These are phyloP conservation scores for Tetrapisispora iriomotensis DNA, from an alignment of 805 yeast genomes.

Conservation along the genomic window DNA sequence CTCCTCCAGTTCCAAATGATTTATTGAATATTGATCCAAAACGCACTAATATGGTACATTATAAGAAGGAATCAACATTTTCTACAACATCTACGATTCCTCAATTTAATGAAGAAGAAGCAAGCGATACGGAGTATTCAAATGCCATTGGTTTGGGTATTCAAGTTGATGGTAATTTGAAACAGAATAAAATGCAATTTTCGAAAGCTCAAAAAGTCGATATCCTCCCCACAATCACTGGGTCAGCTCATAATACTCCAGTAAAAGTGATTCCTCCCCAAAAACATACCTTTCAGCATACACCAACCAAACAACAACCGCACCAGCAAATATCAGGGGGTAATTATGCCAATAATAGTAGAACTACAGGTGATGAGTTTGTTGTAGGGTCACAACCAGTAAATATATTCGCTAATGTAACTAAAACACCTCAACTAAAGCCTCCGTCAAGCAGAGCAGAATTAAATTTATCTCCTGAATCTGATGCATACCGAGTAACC, in stretches of 20 bases:
- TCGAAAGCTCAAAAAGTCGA: constrained; percentile 13
- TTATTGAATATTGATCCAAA: not conserved
- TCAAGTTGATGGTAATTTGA: constrained; percentile 3
- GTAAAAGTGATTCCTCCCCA: constrained; percentile 10
- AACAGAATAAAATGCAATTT: not conserved
- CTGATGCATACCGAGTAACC: not conserved
- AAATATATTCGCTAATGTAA: constrained; percentile 6
- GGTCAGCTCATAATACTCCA: constrained; percentile 24
- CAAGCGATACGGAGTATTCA: constrained; percentile 7
- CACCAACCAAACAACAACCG: constrained; percentile 14
- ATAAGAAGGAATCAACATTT: constrained; percentile 18
- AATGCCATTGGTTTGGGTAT: constrained; percentile 14
- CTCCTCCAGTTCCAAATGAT: not conserved
- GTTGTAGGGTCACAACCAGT: too few relatives aligned
- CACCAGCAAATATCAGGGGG: too few relatives aligned
- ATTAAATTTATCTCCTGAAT: not conserved
- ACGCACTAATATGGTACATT: constrained; percentile 7
- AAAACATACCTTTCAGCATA: constrained; percentile 21
- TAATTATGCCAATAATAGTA: not conserved
- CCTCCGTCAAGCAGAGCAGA: constrained; percentile 5
- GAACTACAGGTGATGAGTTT: not conserved
- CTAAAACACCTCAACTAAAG: constrained; percentile 10
- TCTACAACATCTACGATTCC: constrained; percentile 29
- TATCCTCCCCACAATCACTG: constrained; percentile 23
- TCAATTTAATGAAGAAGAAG: constrained; percentile 14